Percentiles rank a stretch among this genome's conserved stretches.
Conservation (phyloP, 768 basidiomycete species). For the Phallus indusiatus region DNA sequence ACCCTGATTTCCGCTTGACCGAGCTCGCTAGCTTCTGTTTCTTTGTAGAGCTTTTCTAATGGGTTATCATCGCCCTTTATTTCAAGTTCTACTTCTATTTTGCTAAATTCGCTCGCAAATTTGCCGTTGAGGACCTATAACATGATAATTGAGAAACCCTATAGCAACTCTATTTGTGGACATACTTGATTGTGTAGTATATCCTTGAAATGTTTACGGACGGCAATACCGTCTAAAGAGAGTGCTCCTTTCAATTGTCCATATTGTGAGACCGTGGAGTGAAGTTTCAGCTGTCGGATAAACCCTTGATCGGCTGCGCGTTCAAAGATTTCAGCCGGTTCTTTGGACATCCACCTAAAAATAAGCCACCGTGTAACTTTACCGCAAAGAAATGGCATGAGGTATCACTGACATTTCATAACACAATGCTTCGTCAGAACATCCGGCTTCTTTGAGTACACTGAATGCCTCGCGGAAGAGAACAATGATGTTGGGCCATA, state of each 20-base stretch:
- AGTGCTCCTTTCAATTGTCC: conserved; percentile 53
- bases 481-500: conserved; percentile 61
- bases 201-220: conserved; percentile 45
- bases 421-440: conserved; percentile 56
- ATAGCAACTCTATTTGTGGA: neutral
- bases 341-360: conserved; percentile 64
- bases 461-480: conserved; percentile 55
- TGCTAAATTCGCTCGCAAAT: conserved; percentile 45
- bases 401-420: conserved; percentile 47
- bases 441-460: conserved; percentile 53
- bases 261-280: conserved; percentile 53
- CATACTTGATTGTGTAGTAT: conserved; percentile 48
- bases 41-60: conserved; percentile 42
- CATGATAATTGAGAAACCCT: neutral
- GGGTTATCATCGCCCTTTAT: conserved; percentile 47
- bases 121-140: conserved; percentile 47
- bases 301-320: conserved; percentile 59
- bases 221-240: conserved; percentile 40
- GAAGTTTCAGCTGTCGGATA: conserved; percentile 48
- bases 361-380: neutral
- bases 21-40: conserved; percentile 41
- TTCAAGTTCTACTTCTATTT: conserved; percentile 47
- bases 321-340: conserved; percentile 62
- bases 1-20: conserved; percentile 53
- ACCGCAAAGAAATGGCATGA: neutral